Percentiles rank a stretch among this genome's conserved stretches.
phyloP scores from a whole-genome alignment of 1,284 basidiomycete genomes.

The Grifola frondosa region DNA sequence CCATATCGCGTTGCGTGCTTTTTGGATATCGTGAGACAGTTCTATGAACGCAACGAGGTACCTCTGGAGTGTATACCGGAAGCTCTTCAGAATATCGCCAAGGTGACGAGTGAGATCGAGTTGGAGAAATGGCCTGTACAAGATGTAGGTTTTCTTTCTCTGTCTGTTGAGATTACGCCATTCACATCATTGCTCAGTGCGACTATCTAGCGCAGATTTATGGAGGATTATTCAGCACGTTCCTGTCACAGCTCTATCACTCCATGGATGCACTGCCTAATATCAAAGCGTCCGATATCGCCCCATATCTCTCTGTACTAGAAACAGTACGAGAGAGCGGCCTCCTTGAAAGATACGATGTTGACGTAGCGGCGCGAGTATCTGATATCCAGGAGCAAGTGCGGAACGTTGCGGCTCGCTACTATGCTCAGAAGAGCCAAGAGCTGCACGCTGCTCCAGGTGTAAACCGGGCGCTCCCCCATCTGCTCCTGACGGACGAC shows the following conservation, averaged over 20 bases:
- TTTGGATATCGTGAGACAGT: constrained; percentile 82
- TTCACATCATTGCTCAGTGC: constrained; percentile 36
- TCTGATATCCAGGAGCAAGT: constrained; percentile 73
- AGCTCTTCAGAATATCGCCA: constrained; percentile 73
- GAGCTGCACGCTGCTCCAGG: constrained; percentile 67
- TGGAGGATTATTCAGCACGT: constrained; percentile 81
- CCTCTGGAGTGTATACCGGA: constrained; percentile 95
- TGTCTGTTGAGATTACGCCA: not conserved
- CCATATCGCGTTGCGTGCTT: constrained; percentile 81
- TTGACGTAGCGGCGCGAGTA: constrained; percentile 63
- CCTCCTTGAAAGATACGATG: constrained; percentile 64
- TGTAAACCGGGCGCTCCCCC: constrained; percentile 76
- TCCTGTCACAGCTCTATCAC: constrained; percentile 85
- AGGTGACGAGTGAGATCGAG: constrained; percentile 67
- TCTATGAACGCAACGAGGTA: constrained; percentile 89
- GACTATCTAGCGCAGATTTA: constrained; percentile 69
- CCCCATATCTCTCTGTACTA: constrained; percentile 63
- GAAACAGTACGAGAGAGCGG: constrained; percentile 73
- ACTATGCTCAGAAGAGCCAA: constrained; percentile 70
- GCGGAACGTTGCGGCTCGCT: constrained; percentile 64
- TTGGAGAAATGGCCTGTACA: constrained; percentile 77
- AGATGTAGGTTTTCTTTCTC: constrained; percentile 60
- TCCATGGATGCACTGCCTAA: constrained; percentile 74
- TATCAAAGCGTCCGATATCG: constrained; percentile 67
- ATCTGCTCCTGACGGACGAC: constrained; percentile 84